phyloP scores from a whole-genome alignment of 2,329 filamentous ascomycete genomes.

The Trichophyton benhamiae region DNA sequence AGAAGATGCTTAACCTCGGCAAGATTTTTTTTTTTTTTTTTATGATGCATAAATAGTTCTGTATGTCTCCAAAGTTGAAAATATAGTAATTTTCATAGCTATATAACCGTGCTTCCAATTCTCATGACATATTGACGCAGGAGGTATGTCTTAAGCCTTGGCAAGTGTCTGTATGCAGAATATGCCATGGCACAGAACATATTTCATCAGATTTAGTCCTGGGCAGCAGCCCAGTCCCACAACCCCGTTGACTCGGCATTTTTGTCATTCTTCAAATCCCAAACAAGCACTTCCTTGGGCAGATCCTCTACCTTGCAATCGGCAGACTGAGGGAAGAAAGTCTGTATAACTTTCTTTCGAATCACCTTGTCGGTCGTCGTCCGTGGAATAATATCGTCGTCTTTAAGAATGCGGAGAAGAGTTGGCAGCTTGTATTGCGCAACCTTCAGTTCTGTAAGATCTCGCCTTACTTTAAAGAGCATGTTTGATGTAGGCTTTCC shows the following conservation, averaged over 20 bases:
- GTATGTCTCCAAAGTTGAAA: neutral
- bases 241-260: neutral
- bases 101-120: neutral
- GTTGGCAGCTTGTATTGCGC: slow-evolving; percentile 9
- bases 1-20: neutral
- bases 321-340: slow-evolving; percentile 5
- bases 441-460: slow-evolving; percentile 6
- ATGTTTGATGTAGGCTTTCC: neutral
- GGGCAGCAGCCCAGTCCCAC: slow-evolving; percentile 1
- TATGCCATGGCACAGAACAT: neutral
- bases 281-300: neutral
- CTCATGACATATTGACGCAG: too few relatives aligned
- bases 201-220: neutral
- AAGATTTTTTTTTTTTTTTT: too few relatives aligned
- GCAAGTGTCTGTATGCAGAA: neutral
- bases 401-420: slow-evolving; percentile 9
- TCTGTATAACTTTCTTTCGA: slow-evolving; percentile 3
- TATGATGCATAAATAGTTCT: too few relatives aligned
- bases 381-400: slow-evolving; percentile 7
- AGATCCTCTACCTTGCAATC: slow-evolving; percentile 3
- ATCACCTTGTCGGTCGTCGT: slow-evolving; percentile 5
- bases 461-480: slow-evolving; percentile 8
- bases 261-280: neutral
- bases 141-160: neutral
- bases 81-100: neutral